Conservation (phyloP, 2,329 filamentous ascomycete species). For the Beauveria medogensis region DNA sequence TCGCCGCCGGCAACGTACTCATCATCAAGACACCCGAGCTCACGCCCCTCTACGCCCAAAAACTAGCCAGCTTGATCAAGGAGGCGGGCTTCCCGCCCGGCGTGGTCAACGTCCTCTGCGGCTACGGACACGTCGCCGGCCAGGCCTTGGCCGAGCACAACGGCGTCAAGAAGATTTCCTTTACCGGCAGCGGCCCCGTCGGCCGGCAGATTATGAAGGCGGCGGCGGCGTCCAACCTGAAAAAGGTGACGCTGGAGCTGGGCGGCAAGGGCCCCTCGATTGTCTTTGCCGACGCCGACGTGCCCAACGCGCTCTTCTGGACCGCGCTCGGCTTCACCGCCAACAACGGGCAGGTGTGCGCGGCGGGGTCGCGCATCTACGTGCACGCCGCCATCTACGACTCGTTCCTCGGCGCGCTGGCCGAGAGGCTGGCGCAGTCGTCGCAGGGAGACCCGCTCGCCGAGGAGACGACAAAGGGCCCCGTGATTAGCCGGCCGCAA, state of each 20-base stretch:
- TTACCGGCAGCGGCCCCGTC: constrained; percentile 62
- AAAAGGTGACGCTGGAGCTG: constrained; percentile 51
- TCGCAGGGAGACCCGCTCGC: constrained; percentile 19
- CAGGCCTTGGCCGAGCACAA: constrained; percentile 56
- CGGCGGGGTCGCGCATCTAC: constrained; percentile 48
- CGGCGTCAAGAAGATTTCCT: constrained; percentile 63
- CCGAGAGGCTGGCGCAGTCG: constrained; percentile 43
- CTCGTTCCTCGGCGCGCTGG: constrained; percentile 52
- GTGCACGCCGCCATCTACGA: constrained; percentile 50
- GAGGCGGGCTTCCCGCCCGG: constrained; percentile 68
- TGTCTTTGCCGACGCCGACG: constrained; percentile 47
- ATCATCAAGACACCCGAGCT: constrained; percentile 56
- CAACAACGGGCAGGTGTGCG: constrained; percentile 54
- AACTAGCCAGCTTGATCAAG: constrained; percentile 55
- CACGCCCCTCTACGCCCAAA: constrained; percentile 51
- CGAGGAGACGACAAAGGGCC: constrained; percentile 25
- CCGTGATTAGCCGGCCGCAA: constrained; percentile 50
- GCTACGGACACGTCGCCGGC: constrained; percentile 54
- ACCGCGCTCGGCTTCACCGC: not conserved
- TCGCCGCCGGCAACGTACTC: constrained; percentile 53
- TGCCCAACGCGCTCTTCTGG: constrained; percentile 31
- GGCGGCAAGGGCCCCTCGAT: constrained; percentile 54
- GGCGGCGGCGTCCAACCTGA: constrained; percentile 47
- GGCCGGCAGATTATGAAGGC: constrained; percentile 61
- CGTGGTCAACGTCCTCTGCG: constrained; percentile 65